A percentile compares a stretch with the other conserved stretches of the same genome.
Conservation (phyloP, 2,329 filamentous ascomycete genomes). For the Nannizziopsis arthrosporioides region DNA sequence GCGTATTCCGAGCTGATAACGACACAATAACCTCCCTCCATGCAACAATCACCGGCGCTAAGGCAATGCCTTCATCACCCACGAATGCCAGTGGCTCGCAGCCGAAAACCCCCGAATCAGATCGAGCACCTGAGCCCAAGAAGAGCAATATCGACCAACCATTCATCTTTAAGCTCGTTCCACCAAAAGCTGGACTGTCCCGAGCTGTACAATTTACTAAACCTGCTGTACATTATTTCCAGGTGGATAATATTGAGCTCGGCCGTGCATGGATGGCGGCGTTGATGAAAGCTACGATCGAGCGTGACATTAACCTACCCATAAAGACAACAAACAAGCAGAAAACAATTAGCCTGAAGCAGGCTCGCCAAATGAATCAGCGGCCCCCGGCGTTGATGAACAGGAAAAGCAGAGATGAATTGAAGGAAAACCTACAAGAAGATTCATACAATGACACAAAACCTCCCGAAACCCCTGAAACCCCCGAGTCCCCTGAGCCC, state of each 20-base stretch:
- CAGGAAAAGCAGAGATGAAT: slow-evolving; percentile 27
- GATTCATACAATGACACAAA: slow-evolving; percentile 24
- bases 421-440: slow-evolving; percentile 6
- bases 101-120: slow-evolving; percentile 3
- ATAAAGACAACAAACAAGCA: slow-evolving; percentile 87
- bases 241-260: slow-evolving; percentile 77
- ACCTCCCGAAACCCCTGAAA: slow-evolving; percentile 1
- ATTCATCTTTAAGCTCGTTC: slow-evolving; percentile 97
- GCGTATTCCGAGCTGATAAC: slow-evolving; percentile 86
- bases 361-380: slow-evolving; percentile 77
- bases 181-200: slow-evolving; percentile 73
- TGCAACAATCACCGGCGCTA: slow-evolving; percentile 82
- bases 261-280: slow-evolving; percentile 97
- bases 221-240: slow-evolving; percentile 94
- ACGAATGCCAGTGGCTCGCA: slow-evolving; percentile 24
- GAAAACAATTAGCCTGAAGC: slow-evolving; percentile 85
- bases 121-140: slow-evolving; percentile 16
- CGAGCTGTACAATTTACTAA: slow-evolving; percentile 95
- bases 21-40: slow-evolving; percentile 84
- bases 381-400: slow-evolving; percentile 80
- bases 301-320: slow-evolving; percentile 65
- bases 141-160: slow-evolving; percentile 45
- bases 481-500: slow-evolving; percentile 15
- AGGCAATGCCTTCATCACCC: slow-evolving; percentile 51
- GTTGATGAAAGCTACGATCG: slow-evolving; percentile 96